Percentiles rank a stretch among this genome's conserved stretches.
Conservation (phyloP, 2,329 filamentous ascomycete genomes). For the Keithomyces neogunnii region DNA sequence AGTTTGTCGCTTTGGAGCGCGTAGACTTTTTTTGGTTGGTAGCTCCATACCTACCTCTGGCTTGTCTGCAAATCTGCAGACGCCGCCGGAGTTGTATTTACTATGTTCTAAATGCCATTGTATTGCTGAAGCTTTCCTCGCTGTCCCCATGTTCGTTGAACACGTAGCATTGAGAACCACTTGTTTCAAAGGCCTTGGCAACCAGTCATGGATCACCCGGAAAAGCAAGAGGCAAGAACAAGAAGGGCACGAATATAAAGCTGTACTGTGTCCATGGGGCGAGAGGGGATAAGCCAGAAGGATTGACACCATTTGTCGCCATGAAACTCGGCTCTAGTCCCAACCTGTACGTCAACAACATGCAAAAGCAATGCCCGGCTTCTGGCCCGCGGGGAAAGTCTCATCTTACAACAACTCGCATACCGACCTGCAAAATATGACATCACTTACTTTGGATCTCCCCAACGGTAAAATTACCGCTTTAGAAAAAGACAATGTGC, state of each 20-base stretch:
- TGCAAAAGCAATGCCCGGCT: no score
- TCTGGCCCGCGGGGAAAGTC: no score
- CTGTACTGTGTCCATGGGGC: no score
- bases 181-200: neutral
- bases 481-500: neutral
- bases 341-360: no score
- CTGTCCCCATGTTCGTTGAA: neutral
- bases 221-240: neutral
- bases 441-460: slow-evolving; percentile 1
- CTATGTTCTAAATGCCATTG: slow-evolving; percentile 1
- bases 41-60: neutral
- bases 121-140: neutral
- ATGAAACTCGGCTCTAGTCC: no score
- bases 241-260: no score
- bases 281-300: no score
- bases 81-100: slow-evolving; percentile 6
- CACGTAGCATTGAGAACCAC: no score
- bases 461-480: slow-evolving; percentile 8
- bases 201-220: neutral
- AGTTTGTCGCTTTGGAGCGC: neutral
- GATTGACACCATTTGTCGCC: no score
- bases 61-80: neutral
- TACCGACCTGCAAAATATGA: neutral
- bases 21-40: neutral
- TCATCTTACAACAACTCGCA: no score